Evolutionary conservation across 2,329 filamentous ascomycete species (phyloP).

Genomic region (Amesomyces nigricolor): DNA sequence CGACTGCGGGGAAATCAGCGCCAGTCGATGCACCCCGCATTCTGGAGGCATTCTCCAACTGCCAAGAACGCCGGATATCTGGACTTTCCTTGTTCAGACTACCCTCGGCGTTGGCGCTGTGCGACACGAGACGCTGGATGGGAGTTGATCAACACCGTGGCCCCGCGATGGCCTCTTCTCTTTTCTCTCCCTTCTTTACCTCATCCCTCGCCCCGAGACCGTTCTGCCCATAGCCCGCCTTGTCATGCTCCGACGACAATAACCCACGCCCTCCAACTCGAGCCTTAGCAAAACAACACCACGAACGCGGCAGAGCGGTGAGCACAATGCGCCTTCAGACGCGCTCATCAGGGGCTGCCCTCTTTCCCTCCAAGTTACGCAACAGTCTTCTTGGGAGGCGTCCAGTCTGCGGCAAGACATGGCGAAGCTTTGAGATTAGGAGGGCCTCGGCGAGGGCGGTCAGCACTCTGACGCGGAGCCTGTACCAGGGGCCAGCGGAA

Average conservation of each 20-base stretch:
- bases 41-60: constrained; percentile 3
- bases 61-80: background rate
- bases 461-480: constrained; percentile 22
- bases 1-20: constrained; percentile 1
- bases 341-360: background rate
- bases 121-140: background rate
- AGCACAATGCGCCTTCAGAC: constrained; percentile 8
- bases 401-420: background rate
- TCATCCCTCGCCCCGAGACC: too few species aligned
- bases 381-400: background rate
- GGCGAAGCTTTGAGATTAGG: background rate
- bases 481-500: constrained; percentile 23
- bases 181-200: background rate
- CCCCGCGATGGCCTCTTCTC: background rate
- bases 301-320: background rate
- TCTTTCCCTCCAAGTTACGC: background rate
- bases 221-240: background rate
- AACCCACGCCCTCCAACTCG: background rate
- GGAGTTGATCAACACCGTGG: background rate
- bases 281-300: background rate
- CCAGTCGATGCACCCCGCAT: constrained; percentile 10
- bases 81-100: constrained; percentile 10
- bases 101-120: constrained; percentile 1
- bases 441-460: constrained; percentile 3
- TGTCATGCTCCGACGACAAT: background rate